Percentiles rank a stretch among this genome's conserved stretches.
Evolutionary conservation across 208 protist genomes (phyloP).

Genomic region (Trypanosoma lewisi): DNA sequence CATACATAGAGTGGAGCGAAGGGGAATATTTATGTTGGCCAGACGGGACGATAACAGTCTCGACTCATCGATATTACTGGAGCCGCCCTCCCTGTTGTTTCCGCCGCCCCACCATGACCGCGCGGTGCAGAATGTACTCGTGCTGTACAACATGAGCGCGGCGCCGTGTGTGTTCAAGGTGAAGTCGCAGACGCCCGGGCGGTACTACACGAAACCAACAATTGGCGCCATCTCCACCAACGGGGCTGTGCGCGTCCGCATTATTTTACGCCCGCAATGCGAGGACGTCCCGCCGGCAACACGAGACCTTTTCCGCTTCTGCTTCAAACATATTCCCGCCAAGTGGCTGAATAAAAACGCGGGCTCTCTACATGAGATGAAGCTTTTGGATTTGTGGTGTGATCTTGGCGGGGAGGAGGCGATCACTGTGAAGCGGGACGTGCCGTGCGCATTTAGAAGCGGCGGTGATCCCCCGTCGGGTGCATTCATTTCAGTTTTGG

Average conservation of each 20-base stretch:
- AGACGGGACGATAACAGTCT: background rate
- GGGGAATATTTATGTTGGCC: too few relatives aligned
- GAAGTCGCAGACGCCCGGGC: constrained; percentile 49
- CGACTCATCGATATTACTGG: constrained; percentile 32
- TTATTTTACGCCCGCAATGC: constrained; percentile 54
- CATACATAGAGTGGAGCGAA: too few relatives aligned
- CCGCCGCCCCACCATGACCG: constrained; percentile 63
- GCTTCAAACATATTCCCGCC: constrained; percentile 30
- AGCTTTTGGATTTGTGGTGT: constrained; percentile 37
- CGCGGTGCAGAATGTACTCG: constrained; percentile 65
- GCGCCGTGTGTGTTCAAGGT: constrained; percentile 67
- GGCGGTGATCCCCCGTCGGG: constrained; percentile 30
- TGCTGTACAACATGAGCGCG: constrained; percentile 57
- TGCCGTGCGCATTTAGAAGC: constrained; percentile 40
- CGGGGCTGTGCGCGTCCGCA: constrained; percentile 45
- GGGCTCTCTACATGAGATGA: constrained; percentile 11
- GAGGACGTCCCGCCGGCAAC: constrained; percentile 34
- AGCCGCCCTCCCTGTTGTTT: constrained; percentile 59
- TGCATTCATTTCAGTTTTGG: constrained; percentile 43
- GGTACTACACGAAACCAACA: constrained; percentile 70
- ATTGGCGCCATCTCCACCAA: constrained; percentile 44
- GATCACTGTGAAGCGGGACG: constrained; percentile 1
- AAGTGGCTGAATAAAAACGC: background rate
- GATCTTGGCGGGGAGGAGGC: constrained; percentile 14
- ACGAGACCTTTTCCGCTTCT: constrained; percentile 48